phyloP scores from a whole-genome alignment of 164 flowering plant genomes.

The Sedum album region DNA sequence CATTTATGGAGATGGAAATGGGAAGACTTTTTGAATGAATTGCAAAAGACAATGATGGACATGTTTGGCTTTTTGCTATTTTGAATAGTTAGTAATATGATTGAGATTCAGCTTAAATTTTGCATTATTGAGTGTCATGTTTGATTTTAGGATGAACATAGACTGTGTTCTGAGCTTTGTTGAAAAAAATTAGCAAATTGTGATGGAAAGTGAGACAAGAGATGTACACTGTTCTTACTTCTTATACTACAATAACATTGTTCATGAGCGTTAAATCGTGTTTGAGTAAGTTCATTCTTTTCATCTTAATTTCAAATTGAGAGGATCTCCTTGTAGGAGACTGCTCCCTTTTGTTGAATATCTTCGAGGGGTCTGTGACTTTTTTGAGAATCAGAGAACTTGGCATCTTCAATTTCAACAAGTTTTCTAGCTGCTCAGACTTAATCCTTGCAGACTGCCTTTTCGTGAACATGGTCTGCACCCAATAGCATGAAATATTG shows the following conservation, averaged over 20 bases:
- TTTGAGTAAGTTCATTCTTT: conserved; percentile 29
- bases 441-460: conserved; percentile 52
- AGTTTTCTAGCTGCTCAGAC: conserved; percentile 35
- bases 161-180: too few species aligned
- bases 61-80: not conserved
- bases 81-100: not conserved
- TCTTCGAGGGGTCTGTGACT: conserved; percentile 24
- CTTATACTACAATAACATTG: not conserved
- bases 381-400: conserved; percentile 17
- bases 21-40: too few species aligned
- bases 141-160: too few species aligned
- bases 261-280: too few species aligned
- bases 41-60: not conserved
- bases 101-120: not conserved
- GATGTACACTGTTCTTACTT: not conserved
- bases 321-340: conserved; percentile 63
- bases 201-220: too few species aligned
- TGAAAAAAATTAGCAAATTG: too few species aligned
- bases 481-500: not conserved
- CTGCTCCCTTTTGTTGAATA: conserved; percentile 43
- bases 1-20: too few species aligned
- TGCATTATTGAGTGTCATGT: not conserved
- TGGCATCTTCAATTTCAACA: conserved; percentile 50
- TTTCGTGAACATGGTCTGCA: conserved; percentile 43
- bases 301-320: conserved; percentile 57